A percentile compares a stretch with the other conserved stretches of the same genome.
Conservation (phyloP, 805 yeast genomes). For the Kurtzmaniella fragi region DNA sequence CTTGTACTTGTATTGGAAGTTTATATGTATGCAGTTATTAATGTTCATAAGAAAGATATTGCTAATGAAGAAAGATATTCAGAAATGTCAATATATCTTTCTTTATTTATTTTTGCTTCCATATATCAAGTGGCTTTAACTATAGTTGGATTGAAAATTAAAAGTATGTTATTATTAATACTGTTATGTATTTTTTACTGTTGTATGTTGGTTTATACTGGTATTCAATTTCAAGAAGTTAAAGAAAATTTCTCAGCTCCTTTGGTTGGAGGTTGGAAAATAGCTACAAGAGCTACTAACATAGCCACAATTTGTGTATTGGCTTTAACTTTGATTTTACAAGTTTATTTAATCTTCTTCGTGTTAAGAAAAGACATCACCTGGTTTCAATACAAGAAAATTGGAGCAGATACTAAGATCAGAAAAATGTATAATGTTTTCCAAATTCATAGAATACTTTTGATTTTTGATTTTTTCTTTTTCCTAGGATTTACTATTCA, state of each 20-base stretch:
- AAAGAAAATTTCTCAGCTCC: slow-evolving; percentile 15
- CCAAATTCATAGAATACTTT: slow-evolving; percentile 31
- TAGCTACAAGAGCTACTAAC: slow-evolving; percentile 32
- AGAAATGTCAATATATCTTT: slow-evolving; percentile 37
- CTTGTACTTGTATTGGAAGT: slow-evolving; percentile 31
- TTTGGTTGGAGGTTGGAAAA: slow-evolving; percentile 18
- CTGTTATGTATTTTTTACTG: slow-evolving; percentile 36
- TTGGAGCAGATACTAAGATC: slow-evolving; percentile 43
- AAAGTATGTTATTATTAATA: slow-evolving; percentile 36
- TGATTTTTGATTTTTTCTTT: slow-evolving; percentile 32
- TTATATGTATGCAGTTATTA: slow-evolving; percentile 35
- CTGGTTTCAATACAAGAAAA: slow-evolving; percentile 44
- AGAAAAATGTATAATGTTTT: slow-evolving; percentile 30
- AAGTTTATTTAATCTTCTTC: slow-evolving; percentile 22
- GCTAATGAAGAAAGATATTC: slow-evolving; percentile 14
- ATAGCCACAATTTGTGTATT: slow-evolving; percentile 40
- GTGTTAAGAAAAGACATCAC: slow-evolving; percentile 35
- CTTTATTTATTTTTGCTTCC: slow-evolving; percentile 45
- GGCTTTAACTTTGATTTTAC: slow-evolving; percentile 29
- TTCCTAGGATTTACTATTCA: slow-evolving; percentile 48
- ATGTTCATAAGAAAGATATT: slow-evolving; percentile 21
- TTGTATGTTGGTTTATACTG: slow-evolving; percentile 42
- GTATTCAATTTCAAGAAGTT: slow-evolving; percentile 42
- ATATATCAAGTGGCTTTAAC: slow-evolving; percentile 37
- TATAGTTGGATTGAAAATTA: slow-evolving; percentile 30